These are phyloP conservation scores for Santalum album DNA, from an alignment of 164 flowering plant species.

Conservation along the genomic window DNA sequence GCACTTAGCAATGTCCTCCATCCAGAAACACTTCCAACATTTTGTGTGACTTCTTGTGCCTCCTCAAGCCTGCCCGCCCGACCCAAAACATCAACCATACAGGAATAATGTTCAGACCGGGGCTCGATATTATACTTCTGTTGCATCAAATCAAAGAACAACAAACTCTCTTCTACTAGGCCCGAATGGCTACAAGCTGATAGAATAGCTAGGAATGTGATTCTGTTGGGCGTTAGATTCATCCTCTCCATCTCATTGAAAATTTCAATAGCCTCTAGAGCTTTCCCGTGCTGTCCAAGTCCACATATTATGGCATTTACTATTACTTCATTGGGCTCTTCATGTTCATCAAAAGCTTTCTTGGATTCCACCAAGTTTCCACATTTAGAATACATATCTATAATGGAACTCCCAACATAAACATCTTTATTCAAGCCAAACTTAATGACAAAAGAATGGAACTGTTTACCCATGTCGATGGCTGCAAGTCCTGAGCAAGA, in stretches of 20 bases:
- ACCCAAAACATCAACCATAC: slow-evolving; percentile 19
- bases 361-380: slow-evolving; percentile 19
- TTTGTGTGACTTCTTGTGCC: slow-evolving; percentile 10
- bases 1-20: slow-evolving; percentile 22
- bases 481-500: slow-evolving; percentile 19
- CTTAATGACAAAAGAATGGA: slow-evolving; percentile 17
- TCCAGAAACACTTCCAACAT: slow-evolving; percentile 11
- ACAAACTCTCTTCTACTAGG: slow-evolving; percentile 14
- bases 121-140: slow-evolving; percentile 11
- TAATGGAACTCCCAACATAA: slow-evolving; percentile 17
- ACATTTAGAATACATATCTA: slow-evolving; percentile 28
- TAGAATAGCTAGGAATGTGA: slow-evolving; percentile 20
- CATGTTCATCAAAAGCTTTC: slow-evolving; percentile 15
- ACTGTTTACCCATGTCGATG: slow-evolving; percentile 17
- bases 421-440: slow-evolving; percentile 13
- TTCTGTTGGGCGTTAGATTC: slow-evolving; percentile 15
- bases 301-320: slow-evolving; percentile 22
- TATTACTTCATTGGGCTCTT: slow-evolving; percentile 10
- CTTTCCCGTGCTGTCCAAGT: slow-evolving; percentile 20
- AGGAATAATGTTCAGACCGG: slow-evolving; percentile 15
- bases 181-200: slow-evolving; percentile 26
- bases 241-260: slow-evolving; percentile 15
- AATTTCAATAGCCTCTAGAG: slow-evolving; percentile 13
- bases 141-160: slow-evolving; percentile 13
- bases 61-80: slow-evolving; percentile 20